phyloP scores from a whole-genome alignment of 2,329 filamentous ascomycete genomes.

The Pestalotiopsis sp. region DNA sequence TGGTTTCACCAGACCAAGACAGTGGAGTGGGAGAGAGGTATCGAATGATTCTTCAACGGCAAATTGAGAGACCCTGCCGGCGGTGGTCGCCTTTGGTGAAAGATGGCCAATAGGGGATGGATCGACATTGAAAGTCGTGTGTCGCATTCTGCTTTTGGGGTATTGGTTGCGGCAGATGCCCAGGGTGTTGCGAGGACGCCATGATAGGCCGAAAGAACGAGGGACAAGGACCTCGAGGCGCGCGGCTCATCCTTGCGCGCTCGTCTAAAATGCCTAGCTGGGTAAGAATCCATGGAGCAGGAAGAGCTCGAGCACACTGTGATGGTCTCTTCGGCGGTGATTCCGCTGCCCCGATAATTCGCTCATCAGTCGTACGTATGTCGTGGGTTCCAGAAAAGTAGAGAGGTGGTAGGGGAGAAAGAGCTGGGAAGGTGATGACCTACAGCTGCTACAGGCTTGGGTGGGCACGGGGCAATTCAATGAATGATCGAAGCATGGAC shows the following conservation, averaged over 20 bases:
- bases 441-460: too few species aligned
- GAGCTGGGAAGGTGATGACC: background rate
- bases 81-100: background rate
- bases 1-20: constrained; percentile 8
- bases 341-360: background rate
- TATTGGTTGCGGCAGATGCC: constrained; percentile 5
- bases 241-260: background rate
- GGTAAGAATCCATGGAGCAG: background rate
- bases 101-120: background rate
- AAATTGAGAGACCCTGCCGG: constrained; percentile 1
- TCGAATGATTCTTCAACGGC: constrained; percentile 12
- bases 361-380: background rate
- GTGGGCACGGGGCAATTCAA: too few species aligned
- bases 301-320: background rate
- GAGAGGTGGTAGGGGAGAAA: background rate
- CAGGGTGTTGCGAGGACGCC: background rate
- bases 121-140: background rate
- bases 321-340: background rate
- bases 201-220: background rate
- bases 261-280: background rate
- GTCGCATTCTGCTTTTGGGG: constrained; percentile 3
- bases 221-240: background rate
- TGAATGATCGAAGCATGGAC: too few species aligned
- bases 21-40: constrained; percentile 4
- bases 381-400: background rate